Base-by-base conservation (phyloP, 345 rosid species). In the Gossypium herbaceum region DNA sequence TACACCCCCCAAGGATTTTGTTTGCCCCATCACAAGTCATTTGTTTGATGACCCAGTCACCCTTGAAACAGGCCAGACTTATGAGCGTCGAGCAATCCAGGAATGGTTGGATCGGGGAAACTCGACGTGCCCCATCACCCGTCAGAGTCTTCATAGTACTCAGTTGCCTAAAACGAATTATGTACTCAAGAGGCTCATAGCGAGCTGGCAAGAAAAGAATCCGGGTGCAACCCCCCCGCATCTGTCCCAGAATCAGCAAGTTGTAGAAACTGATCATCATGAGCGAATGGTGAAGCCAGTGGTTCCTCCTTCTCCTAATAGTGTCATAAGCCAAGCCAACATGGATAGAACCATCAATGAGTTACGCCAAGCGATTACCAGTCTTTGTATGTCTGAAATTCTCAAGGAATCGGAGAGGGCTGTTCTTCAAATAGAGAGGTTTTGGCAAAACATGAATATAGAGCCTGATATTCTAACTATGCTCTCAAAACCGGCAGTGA, bases 1-100 rank as follows among this genome's bases (percentile, higher is more conserved):
- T 45, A 64, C 86, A 27, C 85, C 87, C 50, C 91, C 91, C 1
- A 90, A 87, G 83, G 92, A 90, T 79, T 90, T 90, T 54, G 85
- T 90, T 41, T 90, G 94, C 74, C 94, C 91, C 60, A 88, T 90
- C 45, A 90, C 92, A 10, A 85, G 86, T 77, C 84, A 86, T 51
- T 24, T 85, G 2, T 88, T 90, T 57, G 79, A 82, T 58, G 92
- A 87, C 71, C 94, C 94, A 0, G 94, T 88, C 63, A 90, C 94
- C 66, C 85, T 90, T 0, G 94, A 90, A 84, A 90, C 94, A 2
- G 94, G 94, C 2, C 94, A 90, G 88, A 90, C 94, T 0, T 90
- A 90, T 12, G 94, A 90, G 79, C 85, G 94, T 17, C 79, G 45
- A 63, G 92, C 94, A 4, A 88, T 88, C 19, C 85, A 84, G 74